These are phyloP conservation scores for Gliomastix tumulicola DNA, from an alignment of 2,329 filamentous ascomycete genomes.

Conservation along the genomic window DNA sequence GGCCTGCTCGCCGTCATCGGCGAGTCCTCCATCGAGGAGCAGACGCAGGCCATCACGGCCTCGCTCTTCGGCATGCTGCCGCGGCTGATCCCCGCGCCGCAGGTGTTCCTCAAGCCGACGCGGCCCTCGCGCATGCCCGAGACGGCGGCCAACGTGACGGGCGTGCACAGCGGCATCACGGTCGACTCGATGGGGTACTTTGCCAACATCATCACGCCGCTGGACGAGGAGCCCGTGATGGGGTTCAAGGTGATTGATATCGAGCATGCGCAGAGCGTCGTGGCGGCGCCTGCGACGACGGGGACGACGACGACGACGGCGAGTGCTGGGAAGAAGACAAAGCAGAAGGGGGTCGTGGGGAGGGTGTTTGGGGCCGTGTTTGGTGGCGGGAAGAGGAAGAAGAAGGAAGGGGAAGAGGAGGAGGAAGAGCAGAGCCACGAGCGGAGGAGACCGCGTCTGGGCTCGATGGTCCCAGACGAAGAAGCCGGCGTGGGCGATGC, in stretches of 20 bases:
- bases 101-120: constrained; percentile 50
- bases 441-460: too few relatives aligned
- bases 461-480: background rate
- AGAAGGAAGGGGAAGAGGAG: constrained; percentile 2
- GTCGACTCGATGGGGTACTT: constrained; percentile 54
- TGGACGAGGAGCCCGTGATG: constrained; percentile 40
- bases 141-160: constrained; percentile 45
- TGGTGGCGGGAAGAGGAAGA: background rate
- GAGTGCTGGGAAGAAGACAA: constrained; percentile 1
- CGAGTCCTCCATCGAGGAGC: constrained; percentile 50
- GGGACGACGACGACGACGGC: background rate
- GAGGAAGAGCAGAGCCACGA: background rate
- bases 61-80: constrained; percentile 50
- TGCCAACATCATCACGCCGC: constrained; percentile 51
- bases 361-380: background rate
- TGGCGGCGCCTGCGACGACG: background rate
- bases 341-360: too few relatives aligned
- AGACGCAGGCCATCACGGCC: constrained; percentile 52
- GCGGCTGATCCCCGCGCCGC: constrained; percentile 54
- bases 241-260: constrained; percentile 42
- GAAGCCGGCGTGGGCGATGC: background rate
- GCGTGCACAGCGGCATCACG: constrained; percentile 49
- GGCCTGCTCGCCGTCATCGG: constrained; percentile 57
- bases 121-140: constrained; percentile 50
- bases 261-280: constrained; percentile 25